phyloP scores from a whole-genome alignment of 2,329 filamentous ascomycete species.

The Lachnellula arida region DNA sequence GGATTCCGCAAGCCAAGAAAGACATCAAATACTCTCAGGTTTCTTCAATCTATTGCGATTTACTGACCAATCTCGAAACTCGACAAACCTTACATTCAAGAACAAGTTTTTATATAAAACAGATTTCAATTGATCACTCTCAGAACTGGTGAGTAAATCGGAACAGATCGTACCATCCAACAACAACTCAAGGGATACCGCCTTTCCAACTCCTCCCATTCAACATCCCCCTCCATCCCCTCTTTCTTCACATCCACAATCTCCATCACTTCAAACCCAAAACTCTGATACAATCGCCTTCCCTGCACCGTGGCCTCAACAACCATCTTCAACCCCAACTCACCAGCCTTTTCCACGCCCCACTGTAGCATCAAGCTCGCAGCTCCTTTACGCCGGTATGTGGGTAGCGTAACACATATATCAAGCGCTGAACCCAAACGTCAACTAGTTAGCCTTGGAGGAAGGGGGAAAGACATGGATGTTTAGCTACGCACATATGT shows the following conservation, averaged over 20 bases:
- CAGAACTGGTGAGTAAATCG: neutral
- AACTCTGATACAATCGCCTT: neutral
- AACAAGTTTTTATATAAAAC: neutral
- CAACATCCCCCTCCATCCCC: neutral
- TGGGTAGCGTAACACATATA: neutral
- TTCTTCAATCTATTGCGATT: conserved; percentile 32
- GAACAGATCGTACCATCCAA: neutral
- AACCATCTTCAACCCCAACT: neutral
- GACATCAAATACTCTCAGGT: conserved; percentile 39
- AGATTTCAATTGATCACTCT: neutral
- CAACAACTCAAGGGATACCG: neutral
- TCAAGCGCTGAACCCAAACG: neutral
- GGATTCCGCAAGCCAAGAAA: conserved; percentile 42
- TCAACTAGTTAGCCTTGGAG: neutral
- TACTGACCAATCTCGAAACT: neutral
- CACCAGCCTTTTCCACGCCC: neutral
- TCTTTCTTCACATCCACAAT: neutral
- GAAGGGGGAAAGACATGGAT: neutral
- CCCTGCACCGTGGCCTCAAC: neutral
- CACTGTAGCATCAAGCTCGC: neutral
- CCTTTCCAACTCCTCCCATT: neutral
- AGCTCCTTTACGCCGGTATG: neutral
- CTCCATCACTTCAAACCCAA: neutral
- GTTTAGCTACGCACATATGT: neutral
- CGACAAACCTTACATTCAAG: neutral